Conservation (phyloP, 768 basidiomycete species). For the Leccinellum luteum region DNA sequence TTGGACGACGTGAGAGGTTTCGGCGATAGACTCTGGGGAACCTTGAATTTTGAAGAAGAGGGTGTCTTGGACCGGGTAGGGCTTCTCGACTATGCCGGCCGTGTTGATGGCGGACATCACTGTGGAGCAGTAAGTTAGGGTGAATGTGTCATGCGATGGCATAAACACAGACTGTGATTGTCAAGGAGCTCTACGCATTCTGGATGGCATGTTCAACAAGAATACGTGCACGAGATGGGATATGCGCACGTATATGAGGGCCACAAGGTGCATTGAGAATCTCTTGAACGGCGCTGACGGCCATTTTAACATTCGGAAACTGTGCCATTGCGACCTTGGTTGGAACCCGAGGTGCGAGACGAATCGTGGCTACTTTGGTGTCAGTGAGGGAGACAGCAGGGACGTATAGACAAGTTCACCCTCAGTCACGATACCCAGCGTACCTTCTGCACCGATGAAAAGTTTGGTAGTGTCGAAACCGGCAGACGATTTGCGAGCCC, state of each 20-base stretch:
- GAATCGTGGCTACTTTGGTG: conserved; percentile 60
- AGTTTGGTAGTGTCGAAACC: conserved; percentile 87
- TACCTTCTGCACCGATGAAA: conserved; percentile 90
- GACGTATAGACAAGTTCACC: conserved; percentile 34
- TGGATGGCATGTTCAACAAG: conserved; percentile 22
- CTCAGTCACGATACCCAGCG: conserved; percentile 87
- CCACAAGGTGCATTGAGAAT: conserved; percentile 69
- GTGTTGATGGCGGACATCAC: conserved; percentile 79
- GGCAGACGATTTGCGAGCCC: conserved; percentile 80
- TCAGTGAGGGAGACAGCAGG: not conserved
- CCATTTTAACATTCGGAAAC: conserved; percentile 75
- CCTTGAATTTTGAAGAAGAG: conserved; percentile 95
- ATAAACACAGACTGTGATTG: conserved; percentile 51
- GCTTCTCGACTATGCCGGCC: conserved; percentile 55
- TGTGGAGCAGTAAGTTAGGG: conserved; percentile 21
- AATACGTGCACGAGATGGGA: not conserved
- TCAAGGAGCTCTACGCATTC: conserved; percentile 91
- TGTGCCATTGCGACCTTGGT: conserved; percentile 87
- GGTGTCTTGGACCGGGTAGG: conserved; percentile 71
- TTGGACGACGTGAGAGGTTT: conserved; percentile 57
- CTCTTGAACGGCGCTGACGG: conserved; percentile 79
- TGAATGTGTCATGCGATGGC: not conserved
- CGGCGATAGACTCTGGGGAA: conserved; percentile 53
- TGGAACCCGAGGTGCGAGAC: conserved; percentile 77
- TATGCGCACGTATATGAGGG: conserved; percentile 63